These are phyloP conservation scores for Tulasnella sp. DNA, from an alignment of 768 basidiomycete species.

Conservation along the genomic window DNA sequence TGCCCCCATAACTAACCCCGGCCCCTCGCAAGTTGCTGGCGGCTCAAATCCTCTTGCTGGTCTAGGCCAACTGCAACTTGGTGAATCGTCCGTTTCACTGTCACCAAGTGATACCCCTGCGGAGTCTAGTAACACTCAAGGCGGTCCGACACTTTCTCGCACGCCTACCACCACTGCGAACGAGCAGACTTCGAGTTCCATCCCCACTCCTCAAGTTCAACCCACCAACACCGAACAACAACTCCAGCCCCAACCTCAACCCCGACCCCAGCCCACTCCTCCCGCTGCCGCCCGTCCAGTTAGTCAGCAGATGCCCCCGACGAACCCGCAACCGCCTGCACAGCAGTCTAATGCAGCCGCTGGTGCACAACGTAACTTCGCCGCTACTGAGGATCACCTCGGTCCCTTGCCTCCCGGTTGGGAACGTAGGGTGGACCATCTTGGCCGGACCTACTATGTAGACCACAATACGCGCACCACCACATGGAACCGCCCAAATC, in stretches of 20 bases:
- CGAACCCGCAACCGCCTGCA: constrained; percentile 18
- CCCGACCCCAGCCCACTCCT: neutral
- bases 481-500: constrained; percentile 90
- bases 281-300: constrained; percentile 10
- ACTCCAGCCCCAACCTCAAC: neutral
- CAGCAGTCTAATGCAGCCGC: constrained; percentile 29
- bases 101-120: constrained; percentile 30
- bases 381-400: constrained; percentile 87
- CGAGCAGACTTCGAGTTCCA: constrained; percentile 5
- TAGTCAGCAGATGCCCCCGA: constrained; percentile 20
- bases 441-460: constrained; percentile 94
- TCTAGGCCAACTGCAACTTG: constrained; percentile 17
- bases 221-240: neutral
- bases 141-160: neutral
- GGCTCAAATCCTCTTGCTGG: constrained; percentile 28
- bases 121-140: constrained; percentile 20
- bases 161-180: constrained; percentile 13
- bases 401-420: constrained; percentile 84
- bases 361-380: constrained; percentile 63
- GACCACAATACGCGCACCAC: constrained; percentile 97
- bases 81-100: constrained; percentile 23
- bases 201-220: constrained; percentile 16
- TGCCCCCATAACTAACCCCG: constrained; percentile 73
- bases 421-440: constrained; percentile 95
- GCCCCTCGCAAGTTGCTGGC: constrained; percentile 57